phyloP scores from a whole-genome alignment of 805 yeast genomes.

The Groenewaldozyma tartarivorans region DNA sequence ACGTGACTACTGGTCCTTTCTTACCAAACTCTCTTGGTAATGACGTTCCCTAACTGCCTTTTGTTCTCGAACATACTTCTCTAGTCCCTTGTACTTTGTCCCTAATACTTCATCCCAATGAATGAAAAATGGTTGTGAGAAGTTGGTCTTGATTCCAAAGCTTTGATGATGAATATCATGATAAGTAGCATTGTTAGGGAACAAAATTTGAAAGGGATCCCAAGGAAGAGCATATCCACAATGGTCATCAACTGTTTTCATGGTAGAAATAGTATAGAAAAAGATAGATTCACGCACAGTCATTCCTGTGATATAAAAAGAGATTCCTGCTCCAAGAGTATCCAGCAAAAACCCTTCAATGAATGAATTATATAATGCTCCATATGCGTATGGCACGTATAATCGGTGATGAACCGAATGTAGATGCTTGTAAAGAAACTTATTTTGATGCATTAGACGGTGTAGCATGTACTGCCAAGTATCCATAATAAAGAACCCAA shows the following conservation, averaged over 20 bases:
- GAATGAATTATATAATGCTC: constrained; percentile 92
- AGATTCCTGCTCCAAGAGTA: constrained; percentile 85
- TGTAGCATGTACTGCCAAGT: constrained; percentile 95
- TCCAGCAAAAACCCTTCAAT: constrained; percentile 89
- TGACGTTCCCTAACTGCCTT: constrained; percentile 35
- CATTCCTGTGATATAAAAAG: constrained; percentile 52
- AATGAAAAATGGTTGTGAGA: constrained; percentile 91
- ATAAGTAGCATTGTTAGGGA: constrained; percentile 92
- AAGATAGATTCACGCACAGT: constrained; percentile 68
- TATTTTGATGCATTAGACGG: constrained; percentile 78
- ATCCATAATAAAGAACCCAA: constrained; percentile 72
- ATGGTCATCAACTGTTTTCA: constrained; percentile 97
- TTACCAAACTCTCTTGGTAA: constrained; percentile 5
- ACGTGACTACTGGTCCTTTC: not conserved
- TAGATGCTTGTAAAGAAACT: constrained; percentile 62
- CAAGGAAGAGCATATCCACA: constrained; percentile 94
- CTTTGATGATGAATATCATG: constrained; percentile 97
- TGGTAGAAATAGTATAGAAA: constrained; percentile 76
- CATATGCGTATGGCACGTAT: constrained; percentile 94
- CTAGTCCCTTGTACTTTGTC: constrained; percentile 62
- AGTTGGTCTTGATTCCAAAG: constrained; percentile 89
- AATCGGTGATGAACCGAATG: constrained; percentile 93
- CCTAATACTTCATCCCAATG: constrained; percentile 76
- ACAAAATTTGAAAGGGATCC: constrained; percentile 80
- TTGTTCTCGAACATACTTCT: constrained; percentile 57